Percentiles rank a stretch among this genome's conserved stretches.
Conservation (phyloP, 225 moss, liverwort and hornwort genomes). For the Ulota crispa region DNA sequence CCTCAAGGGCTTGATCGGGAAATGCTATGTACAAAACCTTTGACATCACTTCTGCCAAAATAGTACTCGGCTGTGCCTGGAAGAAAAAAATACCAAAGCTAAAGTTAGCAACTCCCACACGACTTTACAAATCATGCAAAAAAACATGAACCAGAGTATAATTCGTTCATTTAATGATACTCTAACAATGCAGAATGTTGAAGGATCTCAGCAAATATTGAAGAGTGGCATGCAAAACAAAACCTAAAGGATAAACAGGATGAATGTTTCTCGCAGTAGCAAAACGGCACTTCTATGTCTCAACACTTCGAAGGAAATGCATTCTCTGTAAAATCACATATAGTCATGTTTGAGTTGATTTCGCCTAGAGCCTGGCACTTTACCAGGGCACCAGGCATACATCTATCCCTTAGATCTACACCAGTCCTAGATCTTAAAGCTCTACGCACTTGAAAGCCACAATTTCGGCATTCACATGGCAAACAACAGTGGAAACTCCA, state of each 20-base stretch:
- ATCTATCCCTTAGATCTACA: background rate
- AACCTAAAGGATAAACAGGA: background rate
- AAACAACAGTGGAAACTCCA: background rate
- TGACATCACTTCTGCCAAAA: constrained; percentile 78
- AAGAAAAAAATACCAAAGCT: background rate
- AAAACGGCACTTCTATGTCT: background rate
- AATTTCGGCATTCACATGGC: background rate
- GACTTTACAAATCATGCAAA: background rate
- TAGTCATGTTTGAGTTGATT: background rate
- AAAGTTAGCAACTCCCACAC: background rate
- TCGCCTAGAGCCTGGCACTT: background rate
- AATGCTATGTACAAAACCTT: constrained; percentile 54
- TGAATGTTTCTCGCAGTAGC: background rate
- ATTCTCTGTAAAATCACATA: background rate
- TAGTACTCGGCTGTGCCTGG: constrained; percentile 67
- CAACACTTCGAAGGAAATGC: background rate
- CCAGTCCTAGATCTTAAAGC: background rate
- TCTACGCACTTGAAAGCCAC: background rate
- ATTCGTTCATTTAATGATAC: background rate
- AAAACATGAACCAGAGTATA: background rate
- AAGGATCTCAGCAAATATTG: background rate
- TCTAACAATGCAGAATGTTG: background rate
- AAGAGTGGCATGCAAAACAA: background rate
- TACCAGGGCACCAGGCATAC: background rate
- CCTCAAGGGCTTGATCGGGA: constrained; percentile 51